Evolutionary conservation across 208 protist genomes (phyloP).

Genomic region (Leishmania tropica): DNA sequence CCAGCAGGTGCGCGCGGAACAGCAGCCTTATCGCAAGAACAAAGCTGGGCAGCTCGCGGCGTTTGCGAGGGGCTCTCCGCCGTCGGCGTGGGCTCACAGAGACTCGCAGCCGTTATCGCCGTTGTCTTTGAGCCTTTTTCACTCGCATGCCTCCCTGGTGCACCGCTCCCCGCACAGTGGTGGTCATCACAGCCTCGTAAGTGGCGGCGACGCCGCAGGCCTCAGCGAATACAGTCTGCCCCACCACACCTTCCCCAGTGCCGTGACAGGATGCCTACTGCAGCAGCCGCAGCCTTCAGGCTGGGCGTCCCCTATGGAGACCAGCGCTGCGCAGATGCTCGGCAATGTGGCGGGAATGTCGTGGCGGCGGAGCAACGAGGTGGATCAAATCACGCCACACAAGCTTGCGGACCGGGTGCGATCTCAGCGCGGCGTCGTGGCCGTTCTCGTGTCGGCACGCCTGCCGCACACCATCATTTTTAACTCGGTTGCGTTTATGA

Average conservation of each 20-base stretch:
- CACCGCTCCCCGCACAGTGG: not conserved
- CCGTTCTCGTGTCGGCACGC: conserved; percentile 38
- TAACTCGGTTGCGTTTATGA: conserved; percentile 67
- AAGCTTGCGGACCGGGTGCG: conserved; percentile 47
- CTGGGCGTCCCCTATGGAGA: not conserved
- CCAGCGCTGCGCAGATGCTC: conserved; percentile 12
- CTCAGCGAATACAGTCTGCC: conserved; percentile 1
- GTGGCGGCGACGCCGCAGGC: not conserved
- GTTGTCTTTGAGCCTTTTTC: not conserved
- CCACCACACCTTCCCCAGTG: not conserved
- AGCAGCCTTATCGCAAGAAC: not conserved
- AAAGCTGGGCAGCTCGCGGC: not conserved
- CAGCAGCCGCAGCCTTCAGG: conserved; percentile 1
- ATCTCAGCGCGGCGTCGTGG: conserved; percentile 42
- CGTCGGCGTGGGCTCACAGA: not conserved
- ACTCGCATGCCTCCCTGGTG: not conserved
- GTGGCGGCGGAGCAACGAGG: conserved; percentile 39
- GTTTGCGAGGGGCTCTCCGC: not conserved
- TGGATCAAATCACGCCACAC: conserved; percentile 40
- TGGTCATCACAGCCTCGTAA: not conserved
- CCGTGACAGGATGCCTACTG: not conserved
- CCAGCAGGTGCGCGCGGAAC: conserved; percentile 12
- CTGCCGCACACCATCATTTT: conserved; percentile 57
- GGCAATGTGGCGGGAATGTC: conserved; percentile 23
- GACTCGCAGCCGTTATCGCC: not conserved